Evolutionary conservation across 2,329 filamentous ascomycete species (phyloP).

Genomic region (Aspergillus cejpii): DNA sequence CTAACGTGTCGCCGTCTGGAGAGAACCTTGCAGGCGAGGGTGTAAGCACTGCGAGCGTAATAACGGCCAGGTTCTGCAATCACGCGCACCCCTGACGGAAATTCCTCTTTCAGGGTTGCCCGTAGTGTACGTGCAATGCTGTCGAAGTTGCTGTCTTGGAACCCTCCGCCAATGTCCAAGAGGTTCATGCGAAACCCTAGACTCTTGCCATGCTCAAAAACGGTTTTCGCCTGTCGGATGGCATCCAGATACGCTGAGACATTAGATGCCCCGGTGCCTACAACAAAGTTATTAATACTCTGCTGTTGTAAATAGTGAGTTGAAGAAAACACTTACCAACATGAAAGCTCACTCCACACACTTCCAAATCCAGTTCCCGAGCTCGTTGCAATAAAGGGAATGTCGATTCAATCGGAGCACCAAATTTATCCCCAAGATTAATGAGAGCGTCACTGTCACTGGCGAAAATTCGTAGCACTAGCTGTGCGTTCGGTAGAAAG

Average conservation of each 20-base stretch:
- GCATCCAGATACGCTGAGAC: conserved; percentile 14
- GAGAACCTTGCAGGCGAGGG: conserved; percentile 20
- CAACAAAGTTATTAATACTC: not conserved
- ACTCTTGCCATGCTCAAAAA: conserved; percentile 12
- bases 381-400: conserved; percentile 16
- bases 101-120: not conserved
- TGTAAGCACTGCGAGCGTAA: conserved; percentile 20
- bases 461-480: conserved; percentile 18
- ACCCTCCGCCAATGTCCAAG: conserved; percentile 25
- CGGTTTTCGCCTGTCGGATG: conserved; percentile 15
- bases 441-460: conserved; percentile 5
- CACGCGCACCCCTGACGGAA: conserved; percentile 8
- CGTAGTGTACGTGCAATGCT: conserved; percentile 10
- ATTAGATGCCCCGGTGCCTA: conserved; percentile 18
- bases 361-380: conserved; percentile 17
- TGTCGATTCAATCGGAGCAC: not conserved
- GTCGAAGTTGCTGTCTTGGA: conserved; percentile 19
- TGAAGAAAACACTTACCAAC: conserved; percentile 15
- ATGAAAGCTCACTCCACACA: conserved; percentile 27
- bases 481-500: conserved; percentile 17
- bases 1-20: conserved; percentile 14
- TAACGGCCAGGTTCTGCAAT: conserved; percentile 25
- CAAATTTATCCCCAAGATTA: conserved; percentile 6
- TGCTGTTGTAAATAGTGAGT: not conserved
- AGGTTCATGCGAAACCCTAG: conserved; percentile 15